A percentile compares a stretch with the other conserved stretches of the same genome.
phyloP scores from a whole-genome alignment of 768 basidiomycete species.

The Tricholoma terreum region DNA sequence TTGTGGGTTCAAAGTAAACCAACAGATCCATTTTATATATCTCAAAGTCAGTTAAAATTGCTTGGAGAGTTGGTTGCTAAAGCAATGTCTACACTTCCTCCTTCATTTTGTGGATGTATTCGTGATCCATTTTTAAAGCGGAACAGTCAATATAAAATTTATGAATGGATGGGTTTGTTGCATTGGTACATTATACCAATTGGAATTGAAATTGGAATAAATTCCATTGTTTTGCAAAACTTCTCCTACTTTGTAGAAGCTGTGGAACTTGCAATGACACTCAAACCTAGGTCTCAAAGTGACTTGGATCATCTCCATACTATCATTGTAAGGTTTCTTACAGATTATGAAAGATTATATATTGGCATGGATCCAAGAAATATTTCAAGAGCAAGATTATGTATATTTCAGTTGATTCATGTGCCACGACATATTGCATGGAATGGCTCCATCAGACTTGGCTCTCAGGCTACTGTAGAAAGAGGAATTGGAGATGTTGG shows the following conservation, averaged over 20 bases:
- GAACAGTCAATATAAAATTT: slow-evolving; percentile 34
- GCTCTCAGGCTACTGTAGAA: too few species aligned
- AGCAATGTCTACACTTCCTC: background rate
- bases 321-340: slow-evolving; percentile 23
- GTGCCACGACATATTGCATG: slow-evolving; percentile 14
- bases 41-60: too few species aligned
- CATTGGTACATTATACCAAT: slow-evolving; percentile 36
- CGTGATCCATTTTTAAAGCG: too few species aligned
- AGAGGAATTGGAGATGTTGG: slow-evolving; percentile 17
- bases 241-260: slow-evolving; percentile 23
- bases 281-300: slow-evolving; percentile 9
- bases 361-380: slow-evolving; percentile 24
- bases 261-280: slow-evolving; percentile 31
- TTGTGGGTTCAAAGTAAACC: background rate
- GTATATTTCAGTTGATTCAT: slow-evolving; percentile 25
- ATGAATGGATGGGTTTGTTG: slow-evolving; percentile 33
- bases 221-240: slow-evolving; percentile 20
- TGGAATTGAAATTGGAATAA: slow-evolving; percentile 26
- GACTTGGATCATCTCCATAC: slow-evolving; percentile 20
- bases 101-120: too few species aligned
- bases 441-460: too few species aligned
- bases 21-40: too few species aligned
- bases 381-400: slow-evolving; percentile 21
- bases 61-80: too few species aligned
- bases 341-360: slow-evolving; percentile 24